phyloP scores from a whole-genome alignment of 1,284 basidiomycete species.

The Ganoderma sinense region DNA sequence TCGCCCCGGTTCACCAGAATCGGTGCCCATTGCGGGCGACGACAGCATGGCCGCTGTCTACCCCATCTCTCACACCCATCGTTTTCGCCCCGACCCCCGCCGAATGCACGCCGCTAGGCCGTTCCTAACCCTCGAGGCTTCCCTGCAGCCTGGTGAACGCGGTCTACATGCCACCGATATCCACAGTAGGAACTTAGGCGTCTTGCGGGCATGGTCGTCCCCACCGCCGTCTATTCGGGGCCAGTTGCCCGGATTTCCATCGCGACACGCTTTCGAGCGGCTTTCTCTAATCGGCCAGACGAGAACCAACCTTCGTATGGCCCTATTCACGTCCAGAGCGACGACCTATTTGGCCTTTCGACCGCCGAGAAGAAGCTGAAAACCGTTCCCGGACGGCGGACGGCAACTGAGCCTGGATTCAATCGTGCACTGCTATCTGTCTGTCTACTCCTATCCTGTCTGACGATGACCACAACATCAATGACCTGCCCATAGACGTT shows the following conservation, averaged over 20 bases:
- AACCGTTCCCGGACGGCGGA: constrained; percentile 27
- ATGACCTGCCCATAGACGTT: constrained; percentile 33
- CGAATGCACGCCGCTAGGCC: no score
- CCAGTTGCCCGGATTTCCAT: constrained; percentile 19
- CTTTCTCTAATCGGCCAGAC: constrained; percentile 17
- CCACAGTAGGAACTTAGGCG: no score
- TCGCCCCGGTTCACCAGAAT: constrained; percentile 14
- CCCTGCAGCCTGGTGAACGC: constrained; percentile 8
- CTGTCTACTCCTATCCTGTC: constrained; percentile 28
- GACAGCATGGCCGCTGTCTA: constrained; percentile 24
- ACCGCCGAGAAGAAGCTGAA: no score
- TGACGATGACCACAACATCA: constrained; percentile 32
- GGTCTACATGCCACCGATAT: constrained; percentile 23
- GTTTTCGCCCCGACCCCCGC: no score
- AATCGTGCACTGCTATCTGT: constrained; percentile 30
- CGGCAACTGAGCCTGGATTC: constrained; percentile 14
- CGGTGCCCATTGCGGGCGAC: constrained; percentile 26
- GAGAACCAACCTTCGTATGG: constrained; percentile 19
- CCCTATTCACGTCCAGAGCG: constrained; percentile 19
- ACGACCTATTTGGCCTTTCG: constrained; percentile 55
- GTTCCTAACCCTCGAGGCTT: constrained; percentile 18
- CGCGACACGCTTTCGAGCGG: constrained; percentile 11
- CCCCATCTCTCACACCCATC: constrained; percentile 27
- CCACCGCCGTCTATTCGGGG: constrained; percentile 23
- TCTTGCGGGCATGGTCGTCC: constrained; percentile 23